Evolutionary conservation across 768 basidiomycete genomes (phyloP), one percentile per base, ranked within the genome.

Genomic region (Xanthoconium purpureum): DNA sequence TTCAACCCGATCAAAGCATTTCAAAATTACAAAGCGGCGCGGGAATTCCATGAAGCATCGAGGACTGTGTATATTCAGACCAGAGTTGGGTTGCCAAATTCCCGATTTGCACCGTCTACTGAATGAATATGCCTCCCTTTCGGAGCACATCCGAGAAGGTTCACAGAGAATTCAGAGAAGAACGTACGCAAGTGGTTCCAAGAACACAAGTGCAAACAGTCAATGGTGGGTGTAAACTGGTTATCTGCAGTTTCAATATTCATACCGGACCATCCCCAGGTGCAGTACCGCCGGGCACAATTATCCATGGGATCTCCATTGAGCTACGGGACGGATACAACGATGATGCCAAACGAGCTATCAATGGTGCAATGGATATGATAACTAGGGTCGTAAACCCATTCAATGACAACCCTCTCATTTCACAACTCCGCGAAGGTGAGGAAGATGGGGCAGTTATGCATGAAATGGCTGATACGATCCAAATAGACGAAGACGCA

Each of bases 81-180:
- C 17, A 48, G 15, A 49, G 61, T 59, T 39, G 11, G 32, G 1
- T 36, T 2, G 17, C 10, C 5, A 9, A 35, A 9, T 2, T 35
- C 33, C 33, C 33, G 33, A 35, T 35, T 35, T 35, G 33, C 33
- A 35, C 1, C 12, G 33, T 35, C 33, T 12, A 35, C 33, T 35
- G 33, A 35, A 35, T 35, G 33, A 35, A 35, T 35, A 5, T 35
- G 12, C 33, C 33, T 35, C 33, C 12, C 33, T 2, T 12, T 3
- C 6, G 63, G 57, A 15, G 20, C 1, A 63, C 40, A 3, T 63
- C 57, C 0, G 61, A 59, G 45, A 45, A 6, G 29, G 63, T 63
- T 8, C 54, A 52, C 3, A 39, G 44, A 20, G 20, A 50, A 0
- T 4, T 24, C 24, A 24, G 24, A 20, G 10, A 7, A 9, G 5